Evolutionary conservation across 1,284 basidiomycete species (phyloP).

Genomic region (Calocybe gambosa): DNA sequence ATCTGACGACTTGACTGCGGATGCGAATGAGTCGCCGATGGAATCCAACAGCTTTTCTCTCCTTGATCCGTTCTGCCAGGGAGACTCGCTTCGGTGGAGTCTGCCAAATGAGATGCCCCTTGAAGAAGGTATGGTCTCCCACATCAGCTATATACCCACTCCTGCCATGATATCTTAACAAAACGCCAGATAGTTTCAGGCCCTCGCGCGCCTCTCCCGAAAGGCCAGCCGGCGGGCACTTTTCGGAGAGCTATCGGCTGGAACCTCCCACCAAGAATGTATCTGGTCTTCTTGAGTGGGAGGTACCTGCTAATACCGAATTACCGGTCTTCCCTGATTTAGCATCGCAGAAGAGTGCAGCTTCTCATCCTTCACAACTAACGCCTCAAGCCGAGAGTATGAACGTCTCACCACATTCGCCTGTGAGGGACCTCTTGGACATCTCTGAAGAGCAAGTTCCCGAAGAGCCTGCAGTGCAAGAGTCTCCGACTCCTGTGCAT

Average conservation of each 20-base stretch:
- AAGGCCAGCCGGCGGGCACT: not conserved
- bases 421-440: not conserved
- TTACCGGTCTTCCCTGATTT: conserved; percentile 1
- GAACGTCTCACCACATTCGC: not conserved
- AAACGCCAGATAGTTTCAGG: not conserved
- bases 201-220: not conserved
- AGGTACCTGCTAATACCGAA: not conserved
- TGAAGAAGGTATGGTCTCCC: not conserved
- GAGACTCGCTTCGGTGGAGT: not conserved
- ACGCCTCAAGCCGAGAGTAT: not conserved
- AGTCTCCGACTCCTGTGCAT: too few relatives aligned
- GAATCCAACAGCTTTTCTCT: conserved; percentile 1
- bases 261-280: not conserved
- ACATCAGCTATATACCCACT: not conserved
- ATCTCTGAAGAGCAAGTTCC: not conserved
- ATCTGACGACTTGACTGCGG: too few relatives aligned
- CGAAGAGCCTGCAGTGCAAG: too few relatives aligned
- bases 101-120: not conserved
- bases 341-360: not conserved
- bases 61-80: conserved; percentile 1
- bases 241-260: not conserved
- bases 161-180: not conserved
- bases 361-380: not conserved
- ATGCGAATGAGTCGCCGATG: not conserved
- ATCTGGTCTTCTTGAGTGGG: not conserved